Conservation (phyloP, 192 early-diverging fungal genomes). For the Linnemannia hyalina region DNA sequence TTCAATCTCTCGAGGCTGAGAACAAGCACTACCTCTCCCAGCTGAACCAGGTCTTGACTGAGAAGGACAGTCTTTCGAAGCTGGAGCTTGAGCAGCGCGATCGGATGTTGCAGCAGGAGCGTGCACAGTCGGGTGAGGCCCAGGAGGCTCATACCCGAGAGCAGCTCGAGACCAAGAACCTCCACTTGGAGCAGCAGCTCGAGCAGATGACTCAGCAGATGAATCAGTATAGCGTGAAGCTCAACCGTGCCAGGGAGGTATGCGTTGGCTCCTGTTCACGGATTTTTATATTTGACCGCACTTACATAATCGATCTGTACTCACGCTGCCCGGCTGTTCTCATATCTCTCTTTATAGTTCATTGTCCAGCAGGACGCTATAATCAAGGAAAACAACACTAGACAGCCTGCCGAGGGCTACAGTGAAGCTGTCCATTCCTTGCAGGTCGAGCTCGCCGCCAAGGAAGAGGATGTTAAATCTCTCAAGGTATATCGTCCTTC, state of each 20-base stretch:
- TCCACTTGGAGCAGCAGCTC: constrained; percentile 49
- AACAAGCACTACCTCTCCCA: constrained; percentile 54
- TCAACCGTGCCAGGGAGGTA: constrained; percentile 45
- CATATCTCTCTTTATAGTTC: constrained; percentile 55
- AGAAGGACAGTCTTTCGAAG: constrained; percentile 69
- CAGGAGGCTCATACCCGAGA: constrained; percentile 43
- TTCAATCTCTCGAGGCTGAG: constrained; percentile 30
- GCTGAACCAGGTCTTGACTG: constrained; percentile 68
- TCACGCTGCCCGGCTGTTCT: constrained; percentile 41
- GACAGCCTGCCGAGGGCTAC: constrained; percentile 54
- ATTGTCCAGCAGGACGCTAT: constrained; percentile 61
- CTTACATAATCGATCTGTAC: constrained; percentile 24
- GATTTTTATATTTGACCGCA: not conserved
- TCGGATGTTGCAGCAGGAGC: constrained; percentile 64
- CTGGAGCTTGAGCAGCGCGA: constrained; percentile 68
- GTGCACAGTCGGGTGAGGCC: constrained; percentile 45
- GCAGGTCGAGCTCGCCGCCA: constrained; percentile 59
- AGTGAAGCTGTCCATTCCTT: constrained; percentile 70
- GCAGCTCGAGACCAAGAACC: constrained; percentile 53
- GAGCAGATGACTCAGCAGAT: constrained; percentile 31
- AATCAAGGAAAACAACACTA: constrained; percentile 43
- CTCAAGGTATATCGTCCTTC: constrained; percentile 36
- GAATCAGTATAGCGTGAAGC: constrained; percentile 34
- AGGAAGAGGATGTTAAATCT: constrained; percentile 58
- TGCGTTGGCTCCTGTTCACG: not conserved